Percentiles rank a stretch among this genome's conserved stretches.
Evolutionary conservation across 2,329 filamentous ascomycete genomes (phyloP).

Genomic region (Lachnellula hyalina): DNA sequence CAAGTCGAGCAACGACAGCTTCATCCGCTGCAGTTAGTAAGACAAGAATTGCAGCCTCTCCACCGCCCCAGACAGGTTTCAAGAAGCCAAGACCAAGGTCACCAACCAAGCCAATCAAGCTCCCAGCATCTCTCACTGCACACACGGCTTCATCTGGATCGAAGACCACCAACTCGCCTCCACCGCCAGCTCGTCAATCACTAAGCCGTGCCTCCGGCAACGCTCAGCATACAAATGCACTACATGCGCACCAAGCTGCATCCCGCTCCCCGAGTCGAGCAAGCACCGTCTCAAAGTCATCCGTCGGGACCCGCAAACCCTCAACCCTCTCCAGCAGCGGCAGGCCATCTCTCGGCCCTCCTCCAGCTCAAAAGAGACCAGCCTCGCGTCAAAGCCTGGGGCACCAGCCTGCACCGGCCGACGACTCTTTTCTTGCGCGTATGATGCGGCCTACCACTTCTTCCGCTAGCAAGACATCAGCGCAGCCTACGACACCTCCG

Average conservation of each 20-base stretch:
- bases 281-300: conserved; percentile 15
- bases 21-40: conserved; percentile 18
- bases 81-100: conserved; percentile 60
- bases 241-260: conserved; percentile 29
- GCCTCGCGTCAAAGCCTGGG: conserved; percentile 44
- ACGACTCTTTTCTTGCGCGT: conserved; percentile 69
- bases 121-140: conserved; percentile 62
- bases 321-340: conserved; percentile 22
- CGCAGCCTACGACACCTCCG: conserved; percentile 52
- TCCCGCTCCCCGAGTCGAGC: conserved; percentile 28
- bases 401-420: conserved; percentile 51
- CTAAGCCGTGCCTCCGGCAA: conserved; percentile 37
- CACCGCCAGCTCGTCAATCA: conserved; percentile 35
- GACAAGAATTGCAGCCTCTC: conserved; percentile 24
- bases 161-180: conserved; percentile 44
- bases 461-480: conserved; percentile 61
- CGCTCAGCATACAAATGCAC: conserved; percentile 27
- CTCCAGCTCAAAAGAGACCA: conserved; percentile 46
- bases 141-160: conserved; percentile 66
- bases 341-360: conserved; percentile 45
- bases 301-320: conserved; percentile 21
- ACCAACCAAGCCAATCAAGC: conserved; percentile 60
- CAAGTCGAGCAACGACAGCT: conserved; percentile 19
- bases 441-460: conserved; percentile 75
- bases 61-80: conserved; percentile 33